These are phyloP conservation scores for Pseudopyrenochaeta lycopersici DNA, from an alignment of 2,329 filamentous ascomycete genomes.

Conservation along the genomic window DNA sequence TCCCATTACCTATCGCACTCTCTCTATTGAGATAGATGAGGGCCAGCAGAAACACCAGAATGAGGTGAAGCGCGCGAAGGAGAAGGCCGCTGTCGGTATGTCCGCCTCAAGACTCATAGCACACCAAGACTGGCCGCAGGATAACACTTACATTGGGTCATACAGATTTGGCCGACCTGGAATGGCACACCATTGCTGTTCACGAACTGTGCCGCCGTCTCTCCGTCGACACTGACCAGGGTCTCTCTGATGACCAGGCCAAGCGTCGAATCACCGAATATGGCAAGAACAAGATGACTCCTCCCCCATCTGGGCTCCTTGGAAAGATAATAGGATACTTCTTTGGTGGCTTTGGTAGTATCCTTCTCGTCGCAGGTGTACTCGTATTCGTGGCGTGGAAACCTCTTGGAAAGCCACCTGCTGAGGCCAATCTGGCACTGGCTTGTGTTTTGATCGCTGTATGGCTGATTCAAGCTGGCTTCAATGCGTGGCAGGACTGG, in stretches of 20 bases:
- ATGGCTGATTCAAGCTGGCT: slow-evolving; percentile 65
- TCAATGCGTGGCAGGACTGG: slow-evolving; percentile 74
- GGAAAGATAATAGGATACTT: slow-evolving; percentile 73
- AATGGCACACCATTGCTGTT: slow-evolving; percentile 71
- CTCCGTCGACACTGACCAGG: slow-evolving; percentile 63
- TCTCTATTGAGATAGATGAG: slow-evolving; percentile 56
- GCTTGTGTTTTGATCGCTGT: slow-evolving; percentile 77
- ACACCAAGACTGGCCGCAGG: slow-evolving; percentile 3
- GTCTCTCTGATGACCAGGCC: slow-evolving; percentile 68
- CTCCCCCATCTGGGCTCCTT: slow-evolving; percentile 68
- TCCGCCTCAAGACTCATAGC: not conserved
- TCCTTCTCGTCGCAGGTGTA: slow-evolving; percentile 73
- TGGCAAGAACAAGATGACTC: slow-evolving; percentile 73
- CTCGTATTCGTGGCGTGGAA: slow-evolving; percentile 82
- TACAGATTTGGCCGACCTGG: slow-evolving; percentile 60
- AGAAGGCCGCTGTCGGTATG: slow-evolving; percentile 45
- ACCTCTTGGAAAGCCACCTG: slow-evolving; percentile 76
- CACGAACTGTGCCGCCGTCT: slow-evolving; percentile 69
- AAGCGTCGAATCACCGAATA: slow-evolving; percentile 65
- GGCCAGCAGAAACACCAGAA: slow-evolving; percentile 38
- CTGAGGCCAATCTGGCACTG: slow-evolving; percentile 74
- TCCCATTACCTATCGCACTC: slow-evolving; percentile 55
- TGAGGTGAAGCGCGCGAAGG: slow-evolving; percentile 41
- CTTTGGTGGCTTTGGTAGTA: slow-evolving; percentile 78
- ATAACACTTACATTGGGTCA: slow-evolving; percentile 18